phyloP scores from a whole-genome alignment of 768 basidiomycete genomes.

The Boletus sp. region DNA sequence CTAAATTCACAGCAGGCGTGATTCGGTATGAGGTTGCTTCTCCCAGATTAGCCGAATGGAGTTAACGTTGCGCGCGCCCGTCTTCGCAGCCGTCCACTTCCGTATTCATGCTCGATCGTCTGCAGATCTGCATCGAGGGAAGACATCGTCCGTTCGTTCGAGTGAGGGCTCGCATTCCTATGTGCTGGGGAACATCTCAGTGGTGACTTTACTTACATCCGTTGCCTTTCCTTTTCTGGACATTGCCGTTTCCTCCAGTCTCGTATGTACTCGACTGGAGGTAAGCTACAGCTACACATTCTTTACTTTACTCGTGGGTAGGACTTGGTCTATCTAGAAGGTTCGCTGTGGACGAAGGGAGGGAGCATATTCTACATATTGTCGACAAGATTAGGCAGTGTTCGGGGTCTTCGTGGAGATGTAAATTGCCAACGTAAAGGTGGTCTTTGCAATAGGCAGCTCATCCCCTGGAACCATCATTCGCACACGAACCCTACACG shows the following conservation, averaged over 20 bases:
- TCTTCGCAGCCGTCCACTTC: slow-evolving; percentile 28
- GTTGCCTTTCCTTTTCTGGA: too few species aligned
- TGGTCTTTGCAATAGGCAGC: slow-evolving; percentile 6
- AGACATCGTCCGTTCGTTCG: slow-evolving; percentile 14
- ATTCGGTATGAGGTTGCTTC: slow-evolving; percentile 28
- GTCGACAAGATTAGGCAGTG: slow-evolving; percentile 16
- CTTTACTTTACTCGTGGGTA: too few species aligned
- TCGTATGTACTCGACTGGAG: too few species aligned
- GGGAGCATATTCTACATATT: neutral
- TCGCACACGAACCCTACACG: slow-evolving; percentile 14
- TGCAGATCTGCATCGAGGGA: slow-evolving; percentile 27
- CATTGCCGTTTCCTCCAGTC: too few species aligned
- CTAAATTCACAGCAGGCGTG: slow-evolving; percentile 31
- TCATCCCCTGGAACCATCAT: neutral
- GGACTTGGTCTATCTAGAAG: too few species aligned
- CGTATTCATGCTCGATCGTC: slow-evolving; percentile 30
- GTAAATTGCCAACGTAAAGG: slow-evolving; percentile 23
- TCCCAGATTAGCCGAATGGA: slow-evolving; percentile 2
- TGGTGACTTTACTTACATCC: too few species aligned
- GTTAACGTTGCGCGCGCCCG: slow-evolving; percentile 11
- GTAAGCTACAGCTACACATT: too few species aligned
- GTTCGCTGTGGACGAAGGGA: neutral
- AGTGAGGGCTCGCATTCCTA: slow-evolving; percentile 1
- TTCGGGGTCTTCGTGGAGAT: slow-evolving; percentile 14
- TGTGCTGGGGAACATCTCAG: too few species aligned